Conservation (phyloP, 2,329 filamentous ascomycete species). For the Colletotrichum sp. region DNA sequence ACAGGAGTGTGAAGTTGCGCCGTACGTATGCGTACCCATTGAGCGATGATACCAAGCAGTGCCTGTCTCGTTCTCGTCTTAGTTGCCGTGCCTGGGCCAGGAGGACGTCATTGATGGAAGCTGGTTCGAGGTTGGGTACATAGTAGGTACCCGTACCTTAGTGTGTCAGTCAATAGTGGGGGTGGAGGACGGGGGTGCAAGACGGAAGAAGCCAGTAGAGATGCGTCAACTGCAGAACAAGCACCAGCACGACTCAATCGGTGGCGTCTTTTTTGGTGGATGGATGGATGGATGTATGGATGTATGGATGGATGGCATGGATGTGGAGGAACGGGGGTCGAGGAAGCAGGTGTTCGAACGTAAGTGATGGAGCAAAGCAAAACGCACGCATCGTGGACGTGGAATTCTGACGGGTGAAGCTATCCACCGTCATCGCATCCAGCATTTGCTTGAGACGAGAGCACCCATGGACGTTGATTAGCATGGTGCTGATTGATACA, state of each 20-base stretch:
- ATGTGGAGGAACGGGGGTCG: neutral
- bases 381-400: neutral
- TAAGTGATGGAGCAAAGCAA: neutral
- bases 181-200: neutral
- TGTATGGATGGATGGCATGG: neutral
- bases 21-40: neutral
- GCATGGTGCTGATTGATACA: too few relatives aligned
- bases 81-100: neutral
- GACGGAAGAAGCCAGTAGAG: neutral
- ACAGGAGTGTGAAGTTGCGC: neutral
- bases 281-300: too few relatives aligned
- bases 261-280: neutral
- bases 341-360: neutral
- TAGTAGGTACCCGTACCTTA: too few relatives aligned
- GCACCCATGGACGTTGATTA: too few relatives aligned
- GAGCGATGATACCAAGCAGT: neutral
- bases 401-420: neutral
- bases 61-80: neutral
- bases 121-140: neutral
- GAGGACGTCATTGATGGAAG: conserved; percentile 16
- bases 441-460: neutral
- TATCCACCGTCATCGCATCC: neutral
- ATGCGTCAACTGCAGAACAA: neutral
- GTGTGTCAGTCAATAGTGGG: neutral
- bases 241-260: neutral